Conservation (phyloP, 73 alveolate species). For the Stentor roeselii region DNA sequence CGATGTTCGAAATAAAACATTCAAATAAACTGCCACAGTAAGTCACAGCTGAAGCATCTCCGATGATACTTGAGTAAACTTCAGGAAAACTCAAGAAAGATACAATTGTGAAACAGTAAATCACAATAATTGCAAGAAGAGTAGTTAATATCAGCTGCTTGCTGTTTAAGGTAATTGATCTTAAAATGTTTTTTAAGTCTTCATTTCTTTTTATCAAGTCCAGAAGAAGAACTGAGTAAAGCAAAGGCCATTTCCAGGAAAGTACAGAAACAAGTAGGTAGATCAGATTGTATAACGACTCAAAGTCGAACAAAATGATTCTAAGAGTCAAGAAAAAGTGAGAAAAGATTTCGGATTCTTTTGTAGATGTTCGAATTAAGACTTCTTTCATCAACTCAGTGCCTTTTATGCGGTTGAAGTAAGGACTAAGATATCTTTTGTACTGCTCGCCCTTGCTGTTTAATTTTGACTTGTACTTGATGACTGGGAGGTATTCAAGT, state of each 20-base stretch:
- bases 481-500: constrained; percentile 12
- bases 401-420: not conserved
- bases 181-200: constrained; percentile 28
- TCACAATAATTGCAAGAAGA: constrained; percentile 23
- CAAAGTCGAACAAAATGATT: not conserved
- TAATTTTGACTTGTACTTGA: not conserved
- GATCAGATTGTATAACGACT: not conserved
- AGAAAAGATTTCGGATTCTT: not conserved
- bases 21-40: constrained; percentile 63
- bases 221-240: constrained; percentile 34
- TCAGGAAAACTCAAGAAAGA: constrained; percentile 27
- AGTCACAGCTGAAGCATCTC: constrained; percentile 6
- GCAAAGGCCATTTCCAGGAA: constrained; percentile 22
- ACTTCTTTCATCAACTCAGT: constrained; percentile 23
- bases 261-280: constrained; percentile 36
- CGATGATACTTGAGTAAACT: constrained; percentile 10
- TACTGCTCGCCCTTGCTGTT: not conserved
- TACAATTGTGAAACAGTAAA: constrained; percentile 36
- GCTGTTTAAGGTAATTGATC: constrained; percentile 27
- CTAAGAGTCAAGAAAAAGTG: not conserved
- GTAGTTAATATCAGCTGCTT: constrained; percentile 32
- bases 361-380: not conserved
- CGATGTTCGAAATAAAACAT: constrained; percentile 68
- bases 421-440: not conserved
- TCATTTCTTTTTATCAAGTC: constrained; percentile 38